Evolutionary conservation across 495 filamentous ascomycete genomes (phyloP).

Genomic region (Penicillium pancosmium): DNA sequence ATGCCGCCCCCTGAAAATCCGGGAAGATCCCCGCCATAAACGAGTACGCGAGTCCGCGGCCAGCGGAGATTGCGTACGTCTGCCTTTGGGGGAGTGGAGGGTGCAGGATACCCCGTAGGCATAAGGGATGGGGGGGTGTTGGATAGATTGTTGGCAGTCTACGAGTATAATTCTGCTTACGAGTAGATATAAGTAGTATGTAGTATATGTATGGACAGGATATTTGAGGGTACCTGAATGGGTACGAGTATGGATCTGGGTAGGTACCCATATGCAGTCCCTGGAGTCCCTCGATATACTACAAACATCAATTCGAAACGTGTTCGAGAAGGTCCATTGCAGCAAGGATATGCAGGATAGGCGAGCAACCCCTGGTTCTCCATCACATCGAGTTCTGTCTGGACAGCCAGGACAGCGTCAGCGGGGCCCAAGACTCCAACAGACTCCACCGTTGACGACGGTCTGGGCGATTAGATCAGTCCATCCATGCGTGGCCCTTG

Average conservation of each 20-base stretch:
- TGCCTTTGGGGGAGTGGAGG: not conserved
- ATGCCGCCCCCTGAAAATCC: slow-evolving; percentile 34
- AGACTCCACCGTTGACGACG: slow-evolving; percentile 35
- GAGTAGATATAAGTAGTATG: no score
- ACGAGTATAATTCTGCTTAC: no score
- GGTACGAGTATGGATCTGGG: not conserved
- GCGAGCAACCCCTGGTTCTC: slow-evolving; percentile 15
- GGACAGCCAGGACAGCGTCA: slow-evolving; percentile 17
- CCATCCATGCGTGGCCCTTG: slow-evolving; percentile 6
- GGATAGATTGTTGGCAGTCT: no score
- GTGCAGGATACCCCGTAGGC: not conserved
- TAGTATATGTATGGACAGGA: no score
- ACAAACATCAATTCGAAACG: slow-evolving; percentile 18
- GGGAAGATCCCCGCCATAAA: slow-evolving; percentile 24
- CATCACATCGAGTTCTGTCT: slow-evolving; percentile 16
- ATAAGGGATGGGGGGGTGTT: no score
- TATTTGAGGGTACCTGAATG: no score
- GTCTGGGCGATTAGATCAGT: slow-evolving; percentile 7
- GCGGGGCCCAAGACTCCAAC: slow-evolving; percentile 23
- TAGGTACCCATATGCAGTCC: not conserved
- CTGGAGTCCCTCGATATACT: no score
- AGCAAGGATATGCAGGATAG: slow-evolving; percentile 7
- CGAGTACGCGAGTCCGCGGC: slow-evolving; percentile 21
- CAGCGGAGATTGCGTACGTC: not conserved
- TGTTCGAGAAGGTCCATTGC: not conserved